These are phyloP conservation scores for Penicillium pulvis DNA, from an alignment of 495 filamentous ascomycete species.

Conservation along the genomic window DNA sequence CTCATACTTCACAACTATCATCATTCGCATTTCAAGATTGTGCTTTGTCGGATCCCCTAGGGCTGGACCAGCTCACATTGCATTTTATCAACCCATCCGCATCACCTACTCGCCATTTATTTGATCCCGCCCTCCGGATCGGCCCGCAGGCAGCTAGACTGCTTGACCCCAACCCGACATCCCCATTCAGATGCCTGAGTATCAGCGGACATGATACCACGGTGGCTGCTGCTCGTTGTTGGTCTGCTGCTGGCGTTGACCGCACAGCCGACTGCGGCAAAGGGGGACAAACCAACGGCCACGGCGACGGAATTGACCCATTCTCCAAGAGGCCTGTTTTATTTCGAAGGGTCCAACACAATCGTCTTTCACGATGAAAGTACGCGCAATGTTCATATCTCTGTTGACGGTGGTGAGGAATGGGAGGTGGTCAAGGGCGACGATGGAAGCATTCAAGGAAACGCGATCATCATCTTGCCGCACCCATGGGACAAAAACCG, in stretches of 20 bases:
- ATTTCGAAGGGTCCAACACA: slow-evolving; percentile 84
- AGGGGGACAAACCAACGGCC: slow-evolving; percentile 52
- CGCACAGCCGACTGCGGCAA: slow-evolving; percentile 43
- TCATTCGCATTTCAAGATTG: slow-evolving; percentile 15
- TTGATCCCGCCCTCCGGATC: slow-evolving; percentile 17
- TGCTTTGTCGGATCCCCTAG: not conserved
- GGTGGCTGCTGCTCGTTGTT: slow-evolving; percentile 43
- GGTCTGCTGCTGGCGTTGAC: slow-evolving; percentile 39
- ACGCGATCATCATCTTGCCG: slow-evolving; percentile 59
- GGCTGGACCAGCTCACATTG: not conserved
- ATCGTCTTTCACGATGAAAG: slow-evolving; percentile 63
- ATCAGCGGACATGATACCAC: slow-evolving; percentile 41
- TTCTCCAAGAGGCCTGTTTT: slow-evolving; percentile 66
- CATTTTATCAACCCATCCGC: not conserved
- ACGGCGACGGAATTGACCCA: slow-evolving; percentile 59
- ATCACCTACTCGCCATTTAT: not conserved
- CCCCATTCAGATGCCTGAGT: slow-evolving; percentile 37
- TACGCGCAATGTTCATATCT: slow-evolving; percentile 63
- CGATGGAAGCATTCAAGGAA: slow-evolving; percentile 53
- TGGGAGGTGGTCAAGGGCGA: slow-evolving; percentile 70
- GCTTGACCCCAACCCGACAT: slow-evolving; percentile 5
- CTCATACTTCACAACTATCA: slow-evolving; percentile 15
- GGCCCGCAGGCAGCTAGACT: slow-evolving; percentile 21
- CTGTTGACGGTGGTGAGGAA: slow-evolving; percentile 71
- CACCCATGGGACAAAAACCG: slow-evolving; percentile 77